Conservation (phyloP, 345 rosid species). For the Sisymbrium altissimum region DNA sequence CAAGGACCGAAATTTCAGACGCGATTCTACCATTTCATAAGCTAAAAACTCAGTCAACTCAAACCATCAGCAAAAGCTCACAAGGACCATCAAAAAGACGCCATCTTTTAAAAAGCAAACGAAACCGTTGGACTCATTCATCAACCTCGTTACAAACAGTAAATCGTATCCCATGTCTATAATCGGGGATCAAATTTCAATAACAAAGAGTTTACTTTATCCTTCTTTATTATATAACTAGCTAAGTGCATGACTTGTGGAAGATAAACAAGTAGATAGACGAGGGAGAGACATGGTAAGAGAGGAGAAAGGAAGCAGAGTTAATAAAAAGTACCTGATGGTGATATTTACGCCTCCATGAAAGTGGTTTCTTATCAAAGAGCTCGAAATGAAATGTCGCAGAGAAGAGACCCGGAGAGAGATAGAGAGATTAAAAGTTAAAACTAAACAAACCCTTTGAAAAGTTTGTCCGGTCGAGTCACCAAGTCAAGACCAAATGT, state of each 20-base stretch:
- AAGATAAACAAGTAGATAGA: constrained; percentile 3
- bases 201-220: not conserved
- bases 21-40: constrained; percentile 5
- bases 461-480: constrained; percentile 34
- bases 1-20: constrained; percentile 17
- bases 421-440: constrained; percentile 17
- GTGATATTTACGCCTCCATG: constrained; percentile 29
- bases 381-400: constrained; percentile 22
- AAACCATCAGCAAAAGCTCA: constrained; percentile 2
- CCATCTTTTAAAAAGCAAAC: not conserved
- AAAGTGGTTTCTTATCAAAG: constrained; percentile 11
- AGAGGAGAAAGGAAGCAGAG: not conserved
- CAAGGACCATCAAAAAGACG: constrained; percentile 26
- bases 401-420: constrained; percentile 34
- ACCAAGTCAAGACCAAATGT: constrained; percentile 30
- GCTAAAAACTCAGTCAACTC: constrained; percentile 32
- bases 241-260: constrained; percentile 23
- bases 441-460: constrained; percentile 30
- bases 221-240: not conserved
- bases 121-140: constrained; percentile 10
- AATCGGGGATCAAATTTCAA: constrained; percentile 13
- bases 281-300: not conserved
- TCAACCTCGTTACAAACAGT: not conserved
- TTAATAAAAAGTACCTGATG: constrained; percentile 28
- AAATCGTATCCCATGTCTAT: not conserved